Percentiles rank a stretch among this genome's conserved stretches.
phyloP scores from a whole-genome alignment of 2,329 filamentous ascomycete genomes.

The Zarea fungicola region DNA sequence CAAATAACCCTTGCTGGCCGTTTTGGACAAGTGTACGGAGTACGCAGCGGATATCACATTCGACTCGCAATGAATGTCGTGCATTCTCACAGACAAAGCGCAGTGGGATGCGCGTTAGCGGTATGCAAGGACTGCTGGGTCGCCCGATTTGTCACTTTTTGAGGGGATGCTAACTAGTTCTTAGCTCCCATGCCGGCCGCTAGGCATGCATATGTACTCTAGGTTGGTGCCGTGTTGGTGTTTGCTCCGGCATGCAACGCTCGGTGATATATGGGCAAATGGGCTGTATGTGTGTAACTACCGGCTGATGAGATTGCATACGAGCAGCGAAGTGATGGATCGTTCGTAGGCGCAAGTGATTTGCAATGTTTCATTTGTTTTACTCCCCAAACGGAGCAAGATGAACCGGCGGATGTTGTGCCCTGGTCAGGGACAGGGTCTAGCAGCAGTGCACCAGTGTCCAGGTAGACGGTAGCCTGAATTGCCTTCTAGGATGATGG shows the following conservation, averaged over 20 bases:
- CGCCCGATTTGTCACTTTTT: not conserved
- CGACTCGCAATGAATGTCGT: conserved; percentile 3
- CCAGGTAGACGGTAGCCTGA: not conserved
- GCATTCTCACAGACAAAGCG: conserved; percentile 3
- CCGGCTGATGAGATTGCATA: no score
- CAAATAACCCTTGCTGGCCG: no score
- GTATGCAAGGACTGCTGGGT: not conserved
- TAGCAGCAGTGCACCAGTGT: not conserved
- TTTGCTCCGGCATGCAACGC: no score
- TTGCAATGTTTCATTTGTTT: no score
- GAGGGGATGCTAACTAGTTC: not conserved
- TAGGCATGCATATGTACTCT: not conserved
- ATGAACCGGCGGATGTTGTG: no score
- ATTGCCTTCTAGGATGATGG: not conserved
- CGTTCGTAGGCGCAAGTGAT: no score
- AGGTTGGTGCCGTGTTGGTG: not conserved
- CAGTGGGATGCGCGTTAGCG: not conserved
- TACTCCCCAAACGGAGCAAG: no score
- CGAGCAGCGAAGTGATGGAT: no score
- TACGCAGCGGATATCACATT: no score
- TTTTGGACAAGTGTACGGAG: no score
- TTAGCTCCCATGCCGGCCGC: not conserved
- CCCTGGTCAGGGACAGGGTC: not conserved
- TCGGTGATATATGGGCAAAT: no score
- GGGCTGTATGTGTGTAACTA: no score